Conservation (phyloP, 768 basidiomycete genomes). For the Nevesoporus exiguus region DNA sequence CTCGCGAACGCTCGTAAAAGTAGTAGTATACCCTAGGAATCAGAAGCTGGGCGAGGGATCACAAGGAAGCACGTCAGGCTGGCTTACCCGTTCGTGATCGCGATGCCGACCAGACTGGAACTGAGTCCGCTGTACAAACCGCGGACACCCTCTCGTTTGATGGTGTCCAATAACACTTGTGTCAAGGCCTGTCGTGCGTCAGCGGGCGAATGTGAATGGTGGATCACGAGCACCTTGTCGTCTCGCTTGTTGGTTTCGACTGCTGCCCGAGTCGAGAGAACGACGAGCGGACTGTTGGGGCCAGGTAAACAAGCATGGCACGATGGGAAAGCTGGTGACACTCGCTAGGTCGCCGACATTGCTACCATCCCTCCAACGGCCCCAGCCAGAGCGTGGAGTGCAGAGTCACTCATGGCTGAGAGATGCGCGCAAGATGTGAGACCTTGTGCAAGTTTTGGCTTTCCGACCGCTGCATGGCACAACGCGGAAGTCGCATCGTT, state of each 20-base stretch:
- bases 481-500: background rate
- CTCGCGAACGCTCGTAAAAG: slow-evolving; percentile 76
- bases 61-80: slow-evolving; percentile 6
- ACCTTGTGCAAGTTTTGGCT: background rate
- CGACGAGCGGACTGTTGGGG: slow-evolving; percentile 73
- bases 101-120: slow-evolving; percentile 86
- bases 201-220: background rate
- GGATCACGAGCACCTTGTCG: slow-evolving; percentile 53
- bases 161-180: slow-evolving; percentile 66
- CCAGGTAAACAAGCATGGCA: slow-evolving; percentile 2
- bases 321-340: slow-evolving; percentile 1
- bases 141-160: slow-evolving; percentile 78
- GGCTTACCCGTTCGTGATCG: slow-evolving; percentile 84
- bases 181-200: slow-evolving; percentile 49
- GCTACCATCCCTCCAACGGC: slow-evolving; percentile 87
- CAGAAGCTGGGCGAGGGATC: background rate
- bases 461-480: background rate
- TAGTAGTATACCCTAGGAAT: slow-evolving; percentile 81
- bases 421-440: background rate
- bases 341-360: slow-evolving; percentile 88
- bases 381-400: slow-evolving; percentile 85
- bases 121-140: slow-evolving; percentile 87
- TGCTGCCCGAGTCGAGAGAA: slow-evolving; percentile 89
- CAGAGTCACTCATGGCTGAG: slow-evolving; percentile 63
- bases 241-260: slow-evolving; percentile 75